Conservation (phyloP, 2,329 filamentous ascomycete species). For the Raffaelea ambrosiae region DNA sequence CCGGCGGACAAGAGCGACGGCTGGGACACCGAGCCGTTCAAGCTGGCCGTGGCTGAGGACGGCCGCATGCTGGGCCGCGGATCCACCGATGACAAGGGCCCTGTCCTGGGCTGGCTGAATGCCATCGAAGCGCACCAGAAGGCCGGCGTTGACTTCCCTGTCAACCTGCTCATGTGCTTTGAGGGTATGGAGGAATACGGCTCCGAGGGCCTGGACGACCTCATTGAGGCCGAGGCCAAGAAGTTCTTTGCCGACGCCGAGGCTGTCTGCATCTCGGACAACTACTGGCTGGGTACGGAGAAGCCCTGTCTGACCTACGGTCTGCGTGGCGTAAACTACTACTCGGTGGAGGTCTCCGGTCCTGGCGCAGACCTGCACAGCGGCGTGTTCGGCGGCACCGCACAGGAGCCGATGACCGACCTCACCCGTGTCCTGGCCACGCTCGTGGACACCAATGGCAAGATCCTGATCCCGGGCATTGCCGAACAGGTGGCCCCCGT, state of each 20-base stretch:
- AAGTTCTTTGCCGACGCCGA: conserved; percentile 94
- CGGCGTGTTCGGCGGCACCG: conserved; percentile 92
- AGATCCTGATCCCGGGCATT: conserved; percentile 90
- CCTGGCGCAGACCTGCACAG: conserved; percentile 92
- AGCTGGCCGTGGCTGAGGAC: conserved; percentile 77
- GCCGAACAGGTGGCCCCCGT: conserved; percentile 87
- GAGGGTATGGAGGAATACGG: conserved; percentile 99
- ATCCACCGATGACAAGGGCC: conserved; percentile 95
- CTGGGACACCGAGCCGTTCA: conserved; percentile 93
- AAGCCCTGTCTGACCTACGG: conserved; percentile 98
- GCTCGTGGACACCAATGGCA: conserved; percentile 82
- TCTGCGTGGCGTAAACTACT: conserved; percentile 96
- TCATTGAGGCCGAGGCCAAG: conserved; percentile 85
- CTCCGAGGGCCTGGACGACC: conserved; percentile 89
- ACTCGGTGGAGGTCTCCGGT: conserved; percentile 81
- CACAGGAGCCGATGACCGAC: conserved; percentile 98
- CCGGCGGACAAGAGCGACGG: conserved; percentile 88
- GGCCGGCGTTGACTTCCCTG: conserved; percentile 86
- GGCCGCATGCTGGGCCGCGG: conserved; percentile 95
- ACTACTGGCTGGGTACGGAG: conserved; percentile 99
- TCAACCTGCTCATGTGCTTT: conserved; percentile 98
- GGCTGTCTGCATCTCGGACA: conserved; percentile 96
- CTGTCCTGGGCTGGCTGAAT: conserved; percentile 94
- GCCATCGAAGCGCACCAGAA: conserved; percentile 97
- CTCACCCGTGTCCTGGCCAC: conserved; percentile 72